phyloP scores from a whole-genome alignment of 768 basidiomycete genomes.

The Astraeus odoratus region DNA sequence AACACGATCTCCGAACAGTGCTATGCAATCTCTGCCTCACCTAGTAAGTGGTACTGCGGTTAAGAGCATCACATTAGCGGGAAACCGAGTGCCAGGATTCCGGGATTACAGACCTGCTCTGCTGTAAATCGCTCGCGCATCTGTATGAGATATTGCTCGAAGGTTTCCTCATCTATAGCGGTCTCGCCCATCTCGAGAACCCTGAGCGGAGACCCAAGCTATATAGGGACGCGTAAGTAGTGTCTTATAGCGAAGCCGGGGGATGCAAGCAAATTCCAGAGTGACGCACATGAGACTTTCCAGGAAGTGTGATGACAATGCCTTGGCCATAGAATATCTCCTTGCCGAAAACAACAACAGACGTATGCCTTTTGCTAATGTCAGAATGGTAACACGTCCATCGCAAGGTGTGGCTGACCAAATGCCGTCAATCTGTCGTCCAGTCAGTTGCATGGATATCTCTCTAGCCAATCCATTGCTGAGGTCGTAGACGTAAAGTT shows the following conservation, averaged over 20 bases:
- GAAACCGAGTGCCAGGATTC: background rate
- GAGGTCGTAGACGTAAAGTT: slow-evolving; percentile 89
- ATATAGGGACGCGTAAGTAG: no score
- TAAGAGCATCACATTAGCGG: background rate
- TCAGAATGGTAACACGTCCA: slow-evolving; percentile 4
- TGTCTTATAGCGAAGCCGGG: no score
- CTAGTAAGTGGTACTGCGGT: slow-evolving; percentile 78
- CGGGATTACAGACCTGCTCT: slow-evolving; percentile 65
- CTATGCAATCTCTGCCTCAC: slow-evolving; percentile 28
- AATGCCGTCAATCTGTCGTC: slow-evolving; percentile 87
- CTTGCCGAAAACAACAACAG: slow-evolving; percentile 78
- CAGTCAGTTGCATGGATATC: slow-evolving; percentile 75
- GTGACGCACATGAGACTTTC: slow-evolving; percentile 72
- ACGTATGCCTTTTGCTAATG: slow-evolving; percentile 68
- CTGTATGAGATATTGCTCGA: slow-evolving; percentile 73
- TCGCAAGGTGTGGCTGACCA: slow-evolving; percentile 47
- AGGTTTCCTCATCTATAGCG: slow-evolving; percentile 75
- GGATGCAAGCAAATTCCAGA: no score
- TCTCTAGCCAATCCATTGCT: slow-evolving; percentile 79
- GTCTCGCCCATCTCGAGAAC: slow-evolving; percentile 75
- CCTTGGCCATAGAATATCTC: slow-evolving; percentile 92
- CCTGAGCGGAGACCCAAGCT: slow-evolving; percentile 74
- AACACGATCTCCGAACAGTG: background rate
- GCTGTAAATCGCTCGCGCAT: slow-evolving; percentile 80
- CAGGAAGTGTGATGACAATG: slow-evolving; percentile 63